Evolutionary conservation across 2,329 filamentous ascomycete genomes (phyloP).

Genomic region (Diatrype stigma): DNA sequence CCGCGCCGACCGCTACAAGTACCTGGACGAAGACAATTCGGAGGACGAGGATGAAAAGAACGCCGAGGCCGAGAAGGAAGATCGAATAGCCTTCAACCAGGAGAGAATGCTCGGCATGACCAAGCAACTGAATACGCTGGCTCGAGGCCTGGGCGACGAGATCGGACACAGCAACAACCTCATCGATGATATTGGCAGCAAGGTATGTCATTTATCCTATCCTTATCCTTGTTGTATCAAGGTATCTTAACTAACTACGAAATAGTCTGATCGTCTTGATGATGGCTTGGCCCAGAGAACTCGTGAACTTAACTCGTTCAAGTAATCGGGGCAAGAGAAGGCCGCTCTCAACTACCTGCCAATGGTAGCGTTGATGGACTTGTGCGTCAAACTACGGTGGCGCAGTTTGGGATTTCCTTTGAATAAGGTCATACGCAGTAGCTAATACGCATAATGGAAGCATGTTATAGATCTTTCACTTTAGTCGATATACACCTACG

Average conservation of each 20-base stretch:
- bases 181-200: slow-evolving; percentile 72
- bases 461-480: not conserved
- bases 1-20: slow-evolving; percentile 64
- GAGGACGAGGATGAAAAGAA: slow-evolving; percentile 33
- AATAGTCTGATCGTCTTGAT: slow-evolving; percentile 75
- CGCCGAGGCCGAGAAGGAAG: slow-evolving; percentile 53
- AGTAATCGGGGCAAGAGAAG: not conserved
- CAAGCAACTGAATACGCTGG: slow-evolving; percentile 67
- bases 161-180: slow-evolving; percentile 71
- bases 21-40: slow-evolving; percentile 69
- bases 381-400: not conserved
- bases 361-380: not conserved
- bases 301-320: not conserved
- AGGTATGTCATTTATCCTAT: slow-evolving; percentile 55
- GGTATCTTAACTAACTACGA: slow-evolving; percentile 6
- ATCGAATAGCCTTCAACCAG: slow-evolving; percentile 65
- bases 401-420: not conserved
- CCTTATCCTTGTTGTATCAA: slow-evolving; percentile 17
- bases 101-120: slow-evolving; percentile 66
- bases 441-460: not conserved
- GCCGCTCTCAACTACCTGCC: not conserved
- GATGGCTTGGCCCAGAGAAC: slow-evolving; percentile 35
- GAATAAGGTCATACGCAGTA: not conserved
- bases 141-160: slow-evolving; percentile 69
- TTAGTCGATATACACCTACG: not conserved